Conservation (phyloP, 768 basidiomycete species). For the Pulveroboletus sp. region DNA sequence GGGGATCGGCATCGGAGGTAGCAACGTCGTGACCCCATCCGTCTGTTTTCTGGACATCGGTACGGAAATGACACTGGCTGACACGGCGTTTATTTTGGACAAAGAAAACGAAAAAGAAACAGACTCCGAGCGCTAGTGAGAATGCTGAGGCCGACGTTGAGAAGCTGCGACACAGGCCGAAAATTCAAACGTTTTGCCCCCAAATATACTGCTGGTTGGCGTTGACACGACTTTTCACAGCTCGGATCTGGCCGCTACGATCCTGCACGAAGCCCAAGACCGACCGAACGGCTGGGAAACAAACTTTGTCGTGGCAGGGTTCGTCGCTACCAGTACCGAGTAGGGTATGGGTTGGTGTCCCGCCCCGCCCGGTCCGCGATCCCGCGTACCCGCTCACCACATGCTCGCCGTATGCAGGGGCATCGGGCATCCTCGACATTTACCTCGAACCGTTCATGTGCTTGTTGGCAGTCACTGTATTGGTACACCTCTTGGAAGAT, state of each 20-base stretch:
- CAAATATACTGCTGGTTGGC: conserved; percentile 2
- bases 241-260: conserved; percentile 1
- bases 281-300: conserved; percentile 8
- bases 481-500: no score
- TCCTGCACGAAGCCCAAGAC: conserved; percentile 6
- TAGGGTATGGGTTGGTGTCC: no score
- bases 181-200: background rate
- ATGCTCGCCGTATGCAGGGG: no score
- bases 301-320: conserved; percentile 2
- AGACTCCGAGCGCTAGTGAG: conserved; percentile 4
- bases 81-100: background rate
- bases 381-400: no score
- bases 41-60: conserved; percentile 29
- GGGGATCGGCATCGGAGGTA: conserved; percentile 44
- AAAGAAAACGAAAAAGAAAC: background rate
- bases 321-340: background rate
- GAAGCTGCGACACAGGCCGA: background rate
- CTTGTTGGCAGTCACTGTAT: no score
- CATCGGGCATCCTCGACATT: no score
- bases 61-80: background rate
- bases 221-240: conserved; percentile 7
- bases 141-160: conserved; percentile 4
- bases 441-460: no score
- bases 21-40: conserved; percentile 17
- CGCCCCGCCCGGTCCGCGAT: no score